Evolutionary conservation across 768 basidiomycete species (phyloP).

Genomic region (Hysterangium stoloniferum): DNA sequence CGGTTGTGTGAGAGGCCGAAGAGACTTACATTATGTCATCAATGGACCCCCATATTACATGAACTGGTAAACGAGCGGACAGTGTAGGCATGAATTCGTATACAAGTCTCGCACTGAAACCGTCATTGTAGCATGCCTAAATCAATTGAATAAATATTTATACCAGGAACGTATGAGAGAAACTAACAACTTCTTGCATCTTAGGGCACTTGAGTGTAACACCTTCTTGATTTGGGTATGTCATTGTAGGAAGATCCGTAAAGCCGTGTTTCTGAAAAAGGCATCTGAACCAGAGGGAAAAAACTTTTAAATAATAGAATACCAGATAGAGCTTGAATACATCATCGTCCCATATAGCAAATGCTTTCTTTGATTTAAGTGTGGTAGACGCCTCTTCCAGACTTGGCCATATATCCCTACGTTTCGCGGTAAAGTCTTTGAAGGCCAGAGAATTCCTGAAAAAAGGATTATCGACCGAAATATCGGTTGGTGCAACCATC

Average conservation of each 20-base stretch:
- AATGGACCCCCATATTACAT: conserved; percentile 39
- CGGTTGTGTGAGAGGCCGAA: background rate
- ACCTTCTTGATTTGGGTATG: conserved; percentile 33
- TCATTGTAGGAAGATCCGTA: conserved; percentile 24
- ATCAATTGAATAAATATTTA: background rate
- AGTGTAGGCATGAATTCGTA: conserved; percentile 28
- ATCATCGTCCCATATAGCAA: conserved; percentile 46
- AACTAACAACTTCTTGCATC: conserved; percentile 53
- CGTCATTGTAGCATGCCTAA: conserved; percentile 39
- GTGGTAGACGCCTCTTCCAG: conserved; percentile 36
- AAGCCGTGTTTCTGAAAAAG: conserved; percentile 40
- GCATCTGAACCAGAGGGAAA: background rate
- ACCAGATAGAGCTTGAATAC: conserved; percentile 41
- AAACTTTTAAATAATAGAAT: conserved; percentile 32
- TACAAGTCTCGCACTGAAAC: conserved; percentile 24
- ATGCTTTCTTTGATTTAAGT: conserved; percentile 32
- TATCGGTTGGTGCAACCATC: conserved; percentile 45
- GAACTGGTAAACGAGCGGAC: conserved; percentile 31
- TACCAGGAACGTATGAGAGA: background rate
- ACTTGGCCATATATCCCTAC: conserved; percentile 46
- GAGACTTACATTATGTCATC: conserved; percentile 38
- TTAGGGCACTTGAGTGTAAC: conserved; percentile 51
- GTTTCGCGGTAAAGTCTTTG: conserved; percentile 28
- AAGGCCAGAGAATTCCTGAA: conserved; percentile 23
- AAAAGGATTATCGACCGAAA: conserved; percentile 12